phyloP scores from a whole-genome alignment of 2,329 filamentous ascomycete species.

The Mollisia scopiformis region DNA sequence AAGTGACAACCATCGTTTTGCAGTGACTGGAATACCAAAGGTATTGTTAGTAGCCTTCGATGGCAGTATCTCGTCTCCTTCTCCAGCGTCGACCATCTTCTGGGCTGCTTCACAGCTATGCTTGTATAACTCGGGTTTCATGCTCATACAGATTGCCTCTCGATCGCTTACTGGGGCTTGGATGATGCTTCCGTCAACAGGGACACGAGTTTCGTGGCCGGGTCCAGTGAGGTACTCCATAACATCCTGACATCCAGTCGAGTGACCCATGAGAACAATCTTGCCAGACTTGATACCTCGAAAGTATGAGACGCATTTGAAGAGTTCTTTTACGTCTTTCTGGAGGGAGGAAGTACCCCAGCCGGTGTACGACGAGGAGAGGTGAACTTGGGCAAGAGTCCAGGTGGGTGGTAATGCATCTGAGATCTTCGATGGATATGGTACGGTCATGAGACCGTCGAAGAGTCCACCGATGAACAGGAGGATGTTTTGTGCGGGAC shows the following conservation, averaged over 20 bases:
- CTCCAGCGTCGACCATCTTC: conserved; percentile 44
- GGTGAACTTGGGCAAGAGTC: conserved; percentile 49
- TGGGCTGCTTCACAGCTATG: conserved; percentile 41
- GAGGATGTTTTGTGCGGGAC: conserved; percentile 45
- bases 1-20: conserved; percentile 61
- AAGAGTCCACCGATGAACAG: conserved; percentile 58
- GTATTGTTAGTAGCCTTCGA: conserved; percentile 27
- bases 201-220: conserved; percentile 39
- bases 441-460: conserved; percentile 53
- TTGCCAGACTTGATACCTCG: conserved; percentile 47
- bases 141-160: conserved; percentile 49
- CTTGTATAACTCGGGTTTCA: conserved; percentile 41
- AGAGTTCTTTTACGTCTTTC: conserved; percentile 52
- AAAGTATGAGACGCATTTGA: conserved; percentile 52
- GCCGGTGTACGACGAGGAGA: conserved; percentile 43
- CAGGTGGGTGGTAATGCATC: conserved; percentile 40
- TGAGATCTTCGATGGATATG: conserved; percentile 48
- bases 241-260: conserved; percentile 70
- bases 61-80: conserved; percentile 49
- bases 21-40: conserved; percentile 55
- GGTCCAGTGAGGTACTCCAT: conserved; percentile 60
- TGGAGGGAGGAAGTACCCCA: conserved; percentile 48
- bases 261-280: conserved; percentile 71
- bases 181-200: conserved; percentile 64
- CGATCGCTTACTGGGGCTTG: conserved; percentile 69